Evolutionary conservation across 257 asterid species (phyloP).

Genomic region (Nicotiana attenuata): DNA sequence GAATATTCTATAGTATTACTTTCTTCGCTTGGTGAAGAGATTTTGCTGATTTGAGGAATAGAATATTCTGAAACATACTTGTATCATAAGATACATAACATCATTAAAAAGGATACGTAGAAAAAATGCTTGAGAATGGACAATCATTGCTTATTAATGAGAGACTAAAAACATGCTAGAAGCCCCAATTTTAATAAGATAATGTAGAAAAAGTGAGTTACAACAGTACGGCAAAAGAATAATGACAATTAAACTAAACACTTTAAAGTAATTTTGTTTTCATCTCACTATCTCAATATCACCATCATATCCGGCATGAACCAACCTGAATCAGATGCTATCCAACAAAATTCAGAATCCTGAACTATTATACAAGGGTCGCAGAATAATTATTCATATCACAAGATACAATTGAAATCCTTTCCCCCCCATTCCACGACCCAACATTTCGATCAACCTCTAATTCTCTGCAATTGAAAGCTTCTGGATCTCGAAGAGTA

Average conservation of each 20-base stretch:
- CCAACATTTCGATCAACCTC: not conserved
- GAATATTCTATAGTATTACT: not conserved
- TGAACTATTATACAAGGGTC: not conserved
- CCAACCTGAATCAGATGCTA: not conserved
- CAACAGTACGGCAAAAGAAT: not conserved
- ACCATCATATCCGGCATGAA: not conserved
- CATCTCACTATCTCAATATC: not conserved
- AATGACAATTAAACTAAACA: not conserved
- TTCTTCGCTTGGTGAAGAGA: not conserved
- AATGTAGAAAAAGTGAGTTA: not conserved
- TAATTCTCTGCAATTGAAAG: not conserved
- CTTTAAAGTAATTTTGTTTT: not conserved
- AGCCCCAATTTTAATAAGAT: not conserved
- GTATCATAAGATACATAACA: not conserved
- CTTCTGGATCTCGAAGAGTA: not conserved
- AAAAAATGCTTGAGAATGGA: not conserved
- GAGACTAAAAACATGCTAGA: not conserved
- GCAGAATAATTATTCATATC: not conserved
- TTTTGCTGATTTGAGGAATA: not conserved
- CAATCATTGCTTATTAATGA: not conserved
- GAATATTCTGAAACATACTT: not conserved
- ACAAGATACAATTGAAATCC: conserved; percentile 9
- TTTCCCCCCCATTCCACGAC: conserved; percentile 17
- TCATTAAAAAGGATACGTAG: not conserved
- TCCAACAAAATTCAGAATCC: not conserved